phyloP scores from a whole-genome alignment of 2,329 filamentous ascomycete genomes.

The Metarhizium brunneum region DNA sequence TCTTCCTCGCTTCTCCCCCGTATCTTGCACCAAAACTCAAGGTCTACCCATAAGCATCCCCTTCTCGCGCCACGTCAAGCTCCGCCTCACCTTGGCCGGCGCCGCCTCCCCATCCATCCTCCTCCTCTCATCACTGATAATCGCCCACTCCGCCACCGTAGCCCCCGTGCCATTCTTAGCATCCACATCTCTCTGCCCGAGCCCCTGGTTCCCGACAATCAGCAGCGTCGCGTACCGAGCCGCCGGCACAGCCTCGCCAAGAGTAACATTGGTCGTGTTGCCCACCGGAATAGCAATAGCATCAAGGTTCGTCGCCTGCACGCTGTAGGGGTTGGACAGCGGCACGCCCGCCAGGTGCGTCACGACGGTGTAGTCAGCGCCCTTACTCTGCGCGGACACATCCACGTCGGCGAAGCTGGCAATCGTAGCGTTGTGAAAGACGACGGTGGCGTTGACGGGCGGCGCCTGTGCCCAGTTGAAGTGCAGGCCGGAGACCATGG shows the following conservation, averaged over 20 bases:
- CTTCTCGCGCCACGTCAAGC: constrained; percentile 1
- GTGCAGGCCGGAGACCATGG: constrained; percentile 8
- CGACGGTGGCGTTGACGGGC: constrained; percentile 12
- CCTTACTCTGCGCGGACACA: not conserved
- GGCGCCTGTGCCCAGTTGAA: constrained; percentile 14
- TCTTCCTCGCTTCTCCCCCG: too few species aligned
- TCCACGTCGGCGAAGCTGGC: not conserved
- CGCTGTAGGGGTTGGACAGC: constrained; percentile 8
- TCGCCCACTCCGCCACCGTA: constrained; percentile 12
- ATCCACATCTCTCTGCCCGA: constrained; percentile 4
- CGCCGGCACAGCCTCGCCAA: constrained; percentile 4
- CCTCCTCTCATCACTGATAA: not conserved
- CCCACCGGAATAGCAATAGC: constrained; percentile 9
- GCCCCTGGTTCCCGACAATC: constrained; percentile 11
- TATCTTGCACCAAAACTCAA: too few species aligned
- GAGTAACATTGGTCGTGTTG: constrained; percentile 11
- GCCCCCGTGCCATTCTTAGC: constrained; percentile 11
- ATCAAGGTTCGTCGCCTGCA: constrained; percentile 1
- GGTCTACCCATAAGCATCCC: not conserved
- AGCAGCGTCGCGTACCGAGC: constrained; percentile 12
- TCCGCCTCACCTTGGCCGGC: not conserved
- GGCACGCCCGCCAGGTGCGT: constrained; percentile 4
- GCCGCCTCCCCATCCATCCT: too few species aligned
- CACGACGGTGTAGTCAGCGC: constrained; percentile 5
- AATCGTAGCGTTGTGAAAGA: constrained; percentile 10